Evolutionary conservation across 306 rosid genomes (phyloP).

Genomic region (Lagenaria siceraria): DNA sequence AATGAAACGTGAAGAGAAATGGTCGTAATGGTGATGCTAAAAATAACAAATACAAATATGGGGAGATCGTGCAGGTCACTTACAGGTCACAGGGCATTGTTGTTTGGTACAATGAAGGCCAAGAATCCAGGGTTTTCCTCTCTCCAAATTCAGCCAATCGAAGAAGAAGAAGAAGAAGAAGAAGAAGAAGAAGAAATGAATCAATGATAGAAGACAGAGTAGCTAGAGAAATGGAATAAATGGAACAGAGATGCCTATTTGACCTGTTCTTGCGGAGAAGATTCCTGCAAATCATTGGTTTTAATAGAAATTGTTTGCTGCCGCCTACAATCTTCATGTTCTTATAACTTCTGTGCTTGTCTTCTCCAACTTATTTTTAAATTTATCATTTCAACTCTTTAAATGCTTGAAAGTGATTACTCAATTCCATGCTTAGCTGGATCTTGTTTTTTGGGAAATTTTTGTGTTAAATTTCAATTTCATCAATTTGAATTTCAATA

Average conservation of each 20-base stretch:
- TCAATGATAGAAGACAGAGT: slow-evolving; percentile 19
- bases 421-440: neutral
- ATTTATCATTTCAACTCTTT: neutral
- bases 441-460: neutral
- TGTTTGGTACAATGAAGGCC: neutral
- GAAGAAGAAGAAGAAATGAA: neutral
- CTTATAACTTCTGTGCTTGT: neutral
- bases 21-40: slow-evolving; percentile 77
- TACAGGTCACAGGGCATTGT: slow-evolving; percentile 4
- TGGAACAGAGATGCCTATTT: slow-evolving; percentile 14
- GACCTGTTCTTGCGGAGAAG: slow-evolving; percentile 16
- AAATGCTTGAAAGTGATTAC: neutral
- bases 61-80: slow-evolving; percentile 50
- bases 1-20: slow-evolving; percentile 26
- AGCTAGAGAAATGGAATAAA: neutral
- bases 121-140: slow-evolving; percentile 24
- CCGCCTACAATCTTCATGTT: neutral
- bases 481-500: too few relatives aligned
- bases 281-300: neutral
- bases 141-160: slow-evolving; percentile 8
- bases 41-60: slow-evolving; percentile 7
- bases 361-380: neutral
- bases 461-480: too few relatives aligned
- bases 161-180: neutral
- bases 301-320: neutral